phyloP scores from a whole-genome alignment of 2,329 filamentous ascomycete species.

The Colletotrichum somersetense region DNA sequence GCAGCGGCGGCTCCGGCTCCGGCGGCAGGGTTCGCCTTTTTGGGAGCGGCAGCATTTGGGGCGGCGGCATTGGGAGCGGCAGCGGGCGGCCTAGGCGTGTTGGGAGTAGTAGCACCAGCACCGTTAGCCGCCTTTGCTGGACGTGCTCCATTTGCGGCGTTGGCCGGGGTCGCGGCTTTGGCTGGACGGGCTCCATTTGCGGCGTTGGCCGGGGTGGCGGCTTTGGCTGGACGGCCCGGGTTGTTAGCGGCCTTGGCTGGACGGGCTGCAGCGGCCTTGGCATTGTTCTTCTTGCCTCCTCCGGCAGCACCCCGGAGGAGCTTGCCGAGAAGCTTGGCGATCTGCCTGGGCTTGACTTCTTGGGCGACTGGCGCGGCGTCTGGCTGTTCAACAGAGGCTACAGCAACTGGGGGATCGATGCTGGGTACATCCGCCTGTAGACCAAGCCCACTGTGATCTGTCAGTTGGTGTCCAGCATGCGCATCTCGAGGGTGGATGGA shows the following conservation, averaged over 20 bases:
- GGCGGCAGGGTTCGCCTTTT: slow-evolving; percentile 11
- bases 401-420: slow-evolving; percentile 4
- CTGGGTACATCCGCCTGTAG: slow-evolving; percentile 19
- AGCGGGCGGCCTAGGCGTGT: neutral
- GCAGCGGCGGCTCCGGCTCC: slow-evolving; percentile 23
- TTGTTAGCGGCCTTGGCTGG: neutral
- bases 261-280: neutral
- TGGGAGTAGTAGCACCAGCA: neutral
- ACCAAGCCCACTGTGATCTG: slow-evolving; percentile 6
- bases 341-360: slow-evolving; percentile 10
- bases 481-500: neutral
- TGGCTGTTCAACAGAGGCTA: slow-evolving; percentile 28
- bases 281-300: slow-evolving; percentile 18
- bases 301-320: slow-evolving; percentile 10
- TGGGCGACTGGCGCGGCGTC: slow-evolving; percentile 13
- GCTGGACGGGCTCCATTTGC: neutral
- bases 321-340: slow-evolving; percentile 2
- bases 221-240: neutral
- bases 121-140: neutral
- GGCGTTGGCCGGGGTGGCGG: neutral
- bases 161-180: neutral
- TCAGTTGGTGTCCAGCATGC: neutral
- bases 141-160: neutral
- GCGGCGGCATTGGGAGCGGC: neutral
- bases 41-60: neutral